Conservation (phyloP, 176 grass and related monocot species). For the Cenchrus americanus region DNA sequence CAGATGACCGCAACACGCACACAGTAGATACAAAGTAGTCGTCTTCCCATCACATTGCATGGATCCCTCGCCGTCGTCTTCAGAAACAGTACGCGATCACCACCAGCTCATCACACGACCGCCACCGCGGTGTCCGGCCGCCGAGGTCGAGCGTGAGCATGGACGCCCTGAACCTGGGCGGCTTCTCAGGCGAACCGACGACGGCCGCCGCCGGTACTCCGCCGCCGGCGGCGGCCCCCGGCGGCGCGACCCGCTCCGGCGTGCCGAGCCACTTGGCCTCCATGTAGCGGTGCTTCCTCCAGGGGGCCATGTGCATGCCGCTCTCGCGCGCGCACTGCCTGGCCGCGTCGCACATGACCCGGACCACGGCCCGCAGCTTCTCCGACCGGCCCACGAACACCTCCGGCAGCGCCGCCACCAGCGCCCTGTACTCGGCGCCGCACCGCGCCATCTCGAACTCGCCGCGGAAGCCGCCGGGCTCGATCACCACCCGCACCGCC, state of each 20-base stretch:
- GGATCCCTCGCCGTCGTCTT: background rate
- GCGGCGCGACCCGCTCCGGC: constrained; percentile 48
- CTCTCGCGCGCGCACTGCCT: constrained; percentile 83
- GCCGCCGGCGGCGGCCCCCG: background rate
- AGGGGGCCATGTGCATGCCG: constrained; percentile 82
- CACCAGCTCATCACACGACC: constrained; percentile 32
- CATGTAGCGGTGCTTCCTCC: constrained; percentile 83
- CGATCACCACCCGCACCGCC: constrained; percentile 55
- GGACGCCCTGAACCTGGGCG: constrained; percentile 59
- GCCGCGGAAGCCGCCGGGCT: constrained; percentile 61
- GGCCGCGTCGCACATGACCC: constrained; percentile 63
- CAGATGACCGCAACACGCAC: background rate
- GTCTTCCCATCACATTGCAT: background rate
- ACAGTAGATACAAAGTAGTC: background rate
- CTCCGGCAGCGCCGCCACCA: constrained; percentile 65
- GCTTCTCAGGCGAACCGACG: constrained; percentile 27
- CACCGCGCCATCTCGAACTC: constrained; percentile 75
- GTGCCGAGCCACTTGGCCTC: constrained; percentile 73
- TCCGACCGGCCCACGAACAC: constrained; percentile 67
- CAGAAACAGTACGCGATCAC: background rate
- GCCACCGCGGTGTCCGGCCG: constrained; percentile 42
- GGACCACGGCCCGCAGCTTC: constrained; percentile 55
- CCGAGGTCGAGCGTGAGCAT: constrained; percentile 75
- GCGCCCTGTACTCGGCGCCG: constrained; percentile 54
- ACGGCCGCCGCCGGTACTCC: background rate